Percentiles rank a stretch among this genome's conserved stretches.
These are phyloP conservation scores for Dichotomopilus funicola DNA, from an alignment of 2,329 filamentous ascomycete species.

Conservation along the genomic window DNA sequence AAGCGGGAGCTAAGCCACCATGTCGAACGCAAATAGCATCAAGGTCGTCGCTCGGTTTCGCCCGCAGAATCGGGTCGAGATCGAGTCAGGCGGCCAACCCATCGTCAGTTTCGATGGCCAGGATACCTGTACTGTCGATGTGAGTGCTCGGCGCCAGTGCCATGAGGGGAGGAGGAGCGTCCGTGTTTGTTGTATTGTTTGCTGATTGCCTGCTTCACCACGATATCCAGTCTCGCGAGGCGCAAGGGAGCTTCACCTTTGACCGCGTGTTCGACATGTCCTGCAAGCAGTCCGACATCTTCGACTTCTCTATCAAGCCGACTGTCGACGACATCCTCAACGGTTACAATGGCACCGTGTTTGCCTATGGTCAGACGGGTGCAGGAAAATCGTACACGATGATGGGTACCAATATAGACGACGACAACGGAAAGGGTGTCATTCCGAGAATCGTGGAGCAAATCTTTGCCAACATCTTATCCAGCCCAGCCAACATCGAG, in stretches of 20 bases:
- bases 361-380: constrained; percentile 96
- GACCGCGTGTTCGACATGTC: constrained; percentile 95
- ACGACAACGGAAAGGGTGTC: constrained; percentile 81
- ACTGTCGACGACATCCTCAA: constrained; percentile 98
- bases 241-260: constrained; percentile 84
- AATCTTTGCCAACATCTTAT: constrained; percentile 91
- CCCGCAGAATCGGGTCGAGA: constrained; percentile 92
- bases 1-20: constrained; percentile 32
- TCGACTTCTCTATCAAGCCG: constrained; percentile 92
- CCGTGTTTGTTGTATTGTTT: constrained; percentile 11
- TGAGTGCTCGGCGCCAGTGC: constrained; percentile 40
- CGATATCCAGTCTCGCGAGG: constrained; percentile 64
- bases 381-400: constrained; percentile 99
- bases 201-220: constrained; percentile 21
- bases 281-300: constrained; percentile 86
- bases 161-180: neutral
- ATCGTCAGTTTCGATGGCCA: constrained; percentile 85
- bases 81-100: constrained; percentile 81
- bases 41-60: constrained; percentile 96
- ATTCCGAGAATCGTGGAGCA: constrained; percentile 96
- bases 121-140: constrained; percentile 80
- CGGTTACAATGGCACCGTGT: constrained; percentile 98
- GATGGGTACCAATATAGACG: constrained; percentile 94
- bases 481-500: constrained; percentile 87
- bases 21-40: constrained; percentile 59